These are phyloP conservation scores for Thamnidium elegans DNA, from an alignment of 192 early-diverging fungal species.

Conservation along the genomic window DNA sequence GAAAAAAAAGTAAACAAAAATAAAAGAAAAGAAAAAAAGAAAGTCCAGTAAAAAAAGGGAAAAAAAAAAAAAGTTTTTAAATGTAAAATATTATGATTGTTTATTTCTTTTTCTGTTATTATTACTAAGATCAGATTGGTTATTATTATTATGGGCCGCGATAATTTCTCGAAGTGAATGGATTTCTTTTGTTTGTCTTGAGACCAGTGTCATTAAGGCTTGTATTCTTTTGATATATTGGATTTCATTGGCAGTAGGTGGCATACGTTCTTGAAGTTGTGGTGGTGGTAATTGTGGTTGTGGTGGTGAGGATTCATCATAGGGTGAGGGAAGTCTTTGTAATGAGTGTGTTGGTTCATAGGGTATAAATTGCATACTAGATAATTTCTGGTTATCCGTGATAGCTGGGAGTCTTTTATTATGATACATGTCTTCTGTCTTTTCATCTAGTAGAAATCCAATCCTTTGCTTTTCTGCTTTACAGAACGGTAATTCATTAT, in stretches of 20 bases:
- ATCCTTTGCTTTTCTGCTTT: background rate
- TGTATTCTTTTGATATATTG: background rate
- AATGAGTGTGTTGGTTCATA: too few relatives aligned
- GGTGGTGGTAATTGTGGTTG: background rate
- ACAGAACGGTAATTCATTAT: background rate
- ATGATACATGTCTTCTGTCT: background rate
- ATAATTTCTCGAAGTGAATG: background rate
- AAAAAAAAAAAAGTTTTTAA: background rate
- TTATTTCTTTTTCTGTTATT: slow-evolving; percentile 1
- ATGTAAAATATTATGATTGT: background rate
- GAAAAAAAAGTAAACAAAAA: background rate
- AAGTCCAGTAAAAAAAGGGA: background rate
- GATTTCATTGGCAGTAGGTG: background rate
- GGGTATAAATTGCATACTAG: too few relatives aligned
- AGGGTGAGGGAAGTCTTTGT: background rate
- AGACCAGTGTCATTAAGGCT: background rate
- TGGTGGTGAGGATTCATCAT: slow-evolving; percentile 1
- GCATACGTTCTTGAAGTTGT: background rate
- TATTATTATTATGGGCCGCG: background rate
- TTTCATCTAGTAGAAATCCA: background rate
- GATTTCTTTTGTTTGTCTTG: slow-evolving; percentile 4
- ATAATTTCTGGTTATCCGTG: background rate
- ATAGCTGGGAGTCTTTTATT: background rate
- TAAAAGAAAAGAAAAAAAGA: background rate
- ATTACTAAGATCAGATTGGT: background rate